phyloP scores from a whole-genome alignment of 192 early-diverging fungal species.

The Entomortierella chlamydospora region DNA sequence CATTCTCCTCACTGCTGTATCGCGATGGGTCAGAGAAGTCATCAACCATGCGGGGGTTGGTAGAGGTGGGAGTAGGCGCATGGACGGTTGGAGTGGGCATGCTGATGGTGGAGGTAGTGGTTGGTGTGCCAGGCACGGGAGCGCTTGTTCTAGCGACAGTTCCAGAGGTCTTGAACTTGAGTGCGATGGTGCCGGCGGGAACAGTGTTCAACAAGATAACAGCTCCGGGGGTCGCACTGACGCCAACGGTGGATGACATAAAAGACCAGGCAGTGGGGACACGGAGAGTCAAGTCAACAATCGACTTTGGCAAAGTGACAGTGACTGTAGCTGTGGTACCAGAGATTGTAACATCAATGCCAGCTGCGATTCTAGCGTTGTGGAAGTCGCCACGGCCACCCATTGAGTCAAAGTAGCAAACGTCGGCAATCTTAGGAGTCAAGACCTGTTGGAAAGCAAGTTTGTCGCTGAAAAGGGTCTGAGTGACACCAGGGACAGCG shows the following conservation, averaged over 20 bases:
- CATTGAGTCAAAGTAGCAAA: conserved; percentile 35
- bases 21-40: conserved; percentile 12
- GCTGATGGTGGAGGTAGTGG: conserved; percentile 15
- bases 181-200: conserved; percentile 10
- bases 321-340: conserved; percentile 19
- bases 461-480: conserved; percentile 16
- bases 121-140: conserved; percentile 8
- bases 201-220: conserved; percentile 23
- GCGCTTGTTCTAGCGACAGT: conserved; percentile 2
- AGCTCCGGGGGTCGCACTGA: conserved; percentile 16
- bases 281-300: conserved; percentile 25
- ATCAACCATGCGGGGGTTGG: not conserved
- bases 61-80: conserved; percentile 16
- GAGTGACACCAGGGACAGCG: not conserved
- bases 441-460: conserved; percentile 26
- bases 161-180: conserved; percentile 21
- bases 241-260: conserved; percentile 8
- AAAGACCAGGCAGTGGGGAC: conserved; percentile 31
- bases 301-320: conserved; percentile 18
- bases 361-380: conserved; percentile 13
- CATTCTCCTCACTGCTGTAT: conserved; percentile 22
- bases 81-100: conserved; percentile 9
- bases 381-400: conserved; percentile 33
- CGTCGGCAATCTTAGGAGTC: not conserved
- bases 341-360: conserved; percentile 21